These are phyloP conservation scores for Petasospora rhodanensis DNA, from an alignment of 1,139 yeast genomes.

Conservation along the genomic window DNA sequence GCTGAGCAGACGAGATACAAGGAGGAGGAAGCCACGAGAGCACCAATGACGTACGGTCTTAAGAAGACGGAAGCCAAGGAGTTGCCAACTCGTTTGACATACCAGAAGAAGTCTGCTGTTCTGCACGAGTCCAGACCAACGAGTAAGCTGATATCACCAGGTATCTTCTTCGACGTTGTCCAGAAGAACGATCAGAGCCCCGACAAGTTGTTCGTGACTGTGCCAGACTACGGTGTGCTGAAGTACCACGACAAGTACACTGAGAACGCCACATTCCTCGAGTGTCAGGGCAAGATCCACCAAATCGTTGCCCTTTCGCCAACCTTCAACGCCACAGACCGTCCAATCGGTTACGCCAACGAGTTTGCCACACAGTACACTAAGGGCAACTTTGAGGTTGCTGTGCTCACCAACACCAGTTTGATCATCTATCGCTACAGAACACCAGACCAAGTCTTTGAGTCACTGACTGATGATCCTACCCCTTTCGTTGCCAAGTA, in stretches of 20 bases:
- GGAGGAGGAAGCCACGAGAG: constrained; percentile 32
- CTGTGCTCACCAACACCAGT: constrained; percentile 76
- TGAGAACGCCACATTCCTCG: constrained; percentile 79
- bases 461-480: constrained; percentile 60
- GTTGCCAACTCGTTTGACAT: constrained; percentile 29
- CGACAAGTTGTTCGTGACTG: constrained; percentile 59
- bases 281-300: constrained; percentile 61
- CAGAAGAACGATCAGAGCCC: constrained; percentile 26
- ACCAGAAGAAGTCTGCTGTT: constrained; percentile 39
- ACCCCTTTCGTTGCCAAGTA: constrained; percentile 48
- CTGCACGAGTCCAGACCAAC: constrained; percentile 36
- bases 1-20: constrained; percentile 38
- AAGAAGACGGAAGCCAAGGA: constrained; percentile 16
- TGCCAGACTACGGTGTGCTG: constrained; percentile 79
- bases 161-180: constrained; percentile 62
- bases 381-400: constrained; percentile 58
- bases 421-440: constrained; percentile 71
- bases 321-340: constrained; percentile 62
- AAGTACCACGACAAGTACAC: constrained; percentile 65
- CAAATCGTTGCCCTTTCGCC: constrained; percentile 70
- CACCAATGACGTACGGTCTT: constrained; percentile 20
- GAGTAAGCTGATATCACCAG: constrained; percentile 69
- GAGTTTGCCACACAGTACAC: constrained; percentile 82
- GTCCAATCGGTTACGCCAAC: constrained; percentile 78
- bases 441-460: constrained; percentile 75